These are phyloP conservation scores for Pulveroboletus ravenelii DNA, from an alignment of 768 basidiomycete species.

Conservation along the genomic window DNA sequence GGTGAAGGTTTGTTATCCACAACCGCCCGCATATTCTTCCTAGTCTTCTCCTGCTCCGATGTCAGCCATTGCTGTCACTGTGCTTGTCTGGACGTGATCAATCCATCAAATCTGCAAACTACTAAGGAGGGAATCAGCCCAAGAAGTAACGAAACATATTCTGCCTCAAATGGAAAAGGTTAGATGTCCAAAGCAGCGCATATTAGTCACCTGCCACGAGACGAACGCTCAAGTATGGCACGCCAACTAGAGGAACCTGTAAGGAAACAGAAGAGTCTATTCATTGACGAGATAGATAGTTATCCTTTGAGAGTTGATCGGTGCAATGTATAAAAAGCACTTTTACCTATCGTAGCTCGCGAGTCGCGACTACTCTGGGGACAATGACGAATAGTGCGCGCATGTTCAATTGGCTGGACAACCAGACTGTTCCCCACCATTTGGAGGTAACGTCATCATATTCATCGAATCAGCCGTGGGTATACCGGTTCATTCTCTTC, in stretches of 20 bases:
- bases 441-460: slow-evolving; percentile 57
- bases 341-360: slow-evolving; percentile 48
- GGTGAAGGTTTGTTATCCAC: no score
- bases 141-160: slow-evolving; percentile 52
- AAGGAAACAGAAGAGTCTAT: slow-evolving; percentile 1
- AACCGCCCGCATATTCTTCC: no score
- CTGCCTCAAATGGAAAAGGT: slow-evolving; percentile 31
- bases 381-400: slow-evolving; percentile 53
- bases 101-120: no score
- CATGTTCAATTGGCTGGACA: slow-evolving; percentile 41
- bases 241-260: slow-evolving; percentile 34
- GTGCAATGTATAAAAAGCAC: not conserved
- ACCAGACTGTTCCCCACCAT: slow-evolving; percentile 49
- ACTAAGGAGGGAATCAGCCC: slow-evolving; percentile 31
- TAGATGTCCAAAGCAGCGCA: not conserved
- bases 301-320: slow-evolving; percentile 40
- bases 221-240: slow-evolving; percentile 55
- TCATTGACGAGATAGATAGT: slow-evolving; percentile 45
- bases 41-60: no score
- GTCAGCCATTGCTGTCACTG: no score
- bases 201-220: slow-evolving; percentile 36
- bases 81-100: no score
- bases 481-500: no score
- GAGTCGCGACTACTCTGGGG: slow-evolving; percentile 43
- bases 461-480: not conserved